Evolutionary conservation across 2,329 filamentous ascomycete species (phyloP).

Genomic region (Epichloe gansuensis): DNA sequence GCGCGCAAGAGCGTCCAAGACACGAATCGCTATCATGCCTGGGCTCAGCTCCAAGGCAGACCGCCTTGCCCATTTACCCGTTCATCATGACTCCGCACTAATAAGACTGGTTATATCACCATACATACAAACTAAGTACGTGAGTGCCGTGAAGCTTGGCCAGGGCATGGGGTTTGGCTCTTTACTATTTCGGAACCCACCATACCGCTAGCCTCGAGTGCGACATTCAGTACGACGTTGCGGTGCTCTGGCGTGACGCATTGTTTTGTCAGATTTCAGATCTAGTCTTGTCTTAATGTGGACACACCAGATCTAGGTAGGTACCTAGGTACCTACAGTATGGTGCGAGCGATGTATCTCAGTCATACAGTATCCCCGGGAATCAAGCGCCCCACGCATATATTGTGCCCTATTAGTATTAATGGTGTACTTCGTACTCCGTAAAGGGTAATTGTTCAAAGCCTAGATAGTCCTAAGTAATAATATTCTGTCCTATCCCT

Average conservation of each 20-base stretch:
- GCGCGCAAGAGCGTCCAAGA: background rate
- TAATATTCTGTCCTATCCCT: too few species aligned
- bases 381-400: background rate
- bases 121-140: too few species aligned
- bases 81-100: too few species aligned
- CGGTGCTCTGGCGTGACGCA: background rate
- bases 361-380: background rate
- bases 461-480: too few species aligned
- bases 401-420: too few species aligned
- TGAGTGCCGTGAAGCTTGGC: background rate
- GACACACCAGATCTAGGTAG: background rate
- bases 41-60: background rate
- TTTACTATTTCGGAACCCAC: background rate
- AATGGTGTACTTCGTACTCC: too few species aligned
- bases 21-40: background rate
- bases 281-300: background rate
- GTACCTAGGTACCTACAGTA: background rate
- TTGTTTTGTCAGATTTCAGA: background rate
- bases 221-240: background rate
- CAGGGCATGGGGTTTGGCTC: background rate
- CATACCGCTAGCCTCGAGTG: background rate
- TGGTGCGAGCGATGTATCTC: too few species aligned
- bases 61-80: background rate
- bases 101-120: too few species aligned
- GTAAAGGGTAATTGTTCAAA: too few species aligned